Evolutionary conservation across 2,329 filamentous ascomycete species (phyloP).

Genomic region (Ophiognomonia clavigignenti-juglandacearum): DNA sequence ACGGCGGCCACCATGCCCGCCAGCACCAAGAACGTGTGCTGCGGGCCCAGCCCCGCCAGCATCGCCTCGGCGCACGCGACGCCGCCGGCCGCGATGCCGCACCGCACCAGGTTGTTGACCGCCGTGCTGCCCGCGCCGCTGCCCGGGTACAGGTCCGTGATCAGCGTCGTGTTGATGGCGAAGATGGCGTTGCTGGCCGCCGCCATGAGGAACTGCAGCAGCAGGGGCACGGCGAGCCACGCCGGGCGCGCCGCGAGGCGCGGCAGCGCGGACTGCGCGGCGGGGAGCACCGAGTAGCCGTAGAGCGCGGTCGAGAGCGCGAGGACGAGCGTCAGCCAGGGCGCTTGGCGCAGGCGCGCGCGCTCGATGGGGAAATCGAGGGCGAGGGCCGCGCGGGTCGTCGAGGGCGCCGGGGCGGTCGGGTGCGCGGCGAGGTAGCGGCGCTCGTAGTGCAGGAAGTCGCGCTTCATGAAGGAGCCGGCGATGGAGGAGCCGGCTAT

Average conservation of each 20-base stretch:
- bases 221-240: conserved; percentile 24
- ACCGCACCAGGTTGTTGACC: conserved; percentile 29
- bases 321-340: conserved; percentile 34
- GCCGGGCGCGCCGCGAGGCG: conserved; percentile 13
- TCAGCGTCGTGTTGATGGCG: conserved; percentile 28
- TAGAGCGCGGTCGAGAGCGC: conserved; percentile 29
- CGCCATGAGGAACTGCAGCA: conserved; percentile 30
- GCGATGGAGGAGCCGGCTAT: conserved; percentile 35
- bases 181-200: conserved; percentile 32
- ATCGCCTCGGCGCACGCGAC: conserved; percentile 20
- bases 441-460: conserved; percentile 25
- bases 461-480: conserved; percentile 36
- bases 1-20: conserved; percentile 1
- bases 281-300: conserved; percentile 23
- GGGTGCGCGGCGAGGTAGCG: conserved; percentile 23
- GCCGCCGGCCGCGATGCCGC: conserved; percentile 24
- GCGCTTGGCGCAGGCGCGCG: conserved; percentile 33
- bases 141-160: conserved; percentile 28
- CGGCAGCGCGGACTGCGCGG: no score
- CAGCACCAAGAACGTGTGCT: conserved; percentile 14
- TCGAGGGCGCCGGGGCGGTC: conserved; percentile 23
- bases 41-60: conserved; percentile 11
- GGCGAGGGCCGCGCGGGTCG: no score
- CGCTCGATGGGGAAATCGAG: conserved; percentile 40
- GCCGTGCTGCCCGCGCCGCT: conserved; percentile 27